Base-by-base conservation (phyloP, 1,139 yeast species). In the Zygosaccharomyces pseudobailii region DNA sequence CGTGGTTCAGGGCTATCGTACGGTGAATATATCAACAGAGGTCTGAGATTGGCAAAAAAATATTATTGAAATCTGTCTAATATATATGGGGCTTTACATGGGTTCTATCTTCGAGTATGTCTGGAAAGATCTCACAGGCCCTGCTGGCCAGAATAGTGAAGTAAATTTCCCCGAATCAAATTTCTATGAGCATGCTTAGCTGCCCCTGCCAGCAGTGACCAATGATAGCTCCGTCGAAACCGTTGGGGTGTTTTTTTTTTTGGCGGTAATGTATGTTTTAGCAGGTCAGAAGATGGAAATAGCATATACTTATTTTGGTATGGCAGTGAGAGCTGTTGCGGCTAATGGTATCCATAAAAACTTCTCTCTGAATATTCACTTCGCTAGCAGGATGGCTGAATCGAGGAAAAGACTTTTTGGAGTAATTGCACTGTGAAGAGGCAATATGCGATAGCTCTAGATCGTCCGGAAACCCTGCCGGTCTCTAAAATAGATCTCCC, bases 321-420 rank as follows among this genome's bases (percentile, higher is more conserved):
- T 45, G 13, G 47, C 47, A 5, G 41, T 45, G 47, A 40, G 47
- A 30, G 47, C 47, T 1, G 47, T 45, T 25, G 47, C 41, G 17
- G 47, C 47, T n/a, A 45, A 45, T 41, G 47, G 47, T 23, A 45
- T 45, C 40, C 47, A 45, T 34, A 45, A 45, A 28, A 45, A 35
- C 19, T 45, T 41, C 28, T 28, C 41, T 6, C 9, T 33, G n/a
- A 36, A 42, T n/a, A 23, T 24, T 22, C 32, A 27, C 20, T 33
- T 19, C 28, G 40, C 34, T 31, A 35, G 34, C 28, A 45, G 41
- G 36, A 35, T 33, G 34, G 47, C 47, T 24, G 47, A 45, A 35
- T 41, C 47, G 8, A 23, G 47, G 41, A 41, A 40, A 31, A 32
- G 47, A 17, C 41, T 45, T 30, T 45, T 45, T 45, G 47, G 47